Evolutionary conservation across 73 alveolate species (phyloP), one percentile per base, ranked within the genome.

Genomic region (Paramecium octaurelia): DNA sequence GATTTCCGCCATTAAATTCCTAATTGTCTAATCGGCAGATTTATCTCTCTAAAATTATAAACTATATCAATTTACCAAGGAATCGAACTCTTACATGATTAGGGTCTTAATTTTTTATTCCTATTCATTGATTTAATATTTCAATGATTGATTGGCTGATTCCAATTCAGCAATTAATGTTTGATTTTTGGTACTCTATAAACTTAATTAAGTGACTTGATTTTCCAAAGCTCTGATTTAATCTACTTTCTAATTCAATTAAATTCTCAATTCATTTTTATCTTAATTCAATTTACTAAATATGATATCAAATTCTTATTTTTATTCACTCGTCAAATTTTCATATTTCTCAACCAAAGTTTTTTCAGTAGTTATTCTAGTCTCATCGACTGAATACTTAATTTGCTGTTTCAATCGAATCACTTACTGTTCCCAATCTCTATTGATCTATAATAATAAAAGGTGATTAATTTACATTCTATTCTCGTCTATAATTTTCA

Each of bases 341-440:
- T 64, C 84, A 64, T 64, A 64, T 24, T 27, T 64, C 9, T 64
- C 84, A 64, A 27, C 10, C n/a, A 64, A 64, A 3, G 42, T 27
- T 24, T 42, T 64, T 7, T 64, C 84, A 12, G 84, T 64, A 0
- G 24, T 3, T 3, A 64, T 64, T 24, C 84, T 27, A 27, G 84
- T 64, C 31, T 64, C 84, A 27, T 64, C 84, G 6, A 64, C 84
- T 64, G 42, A 34, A 64, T 64, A 64, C n/a, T 64, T 64, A 8
- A 64, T 34, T 64, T 64, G 27, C 6, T 64, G 12, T 34, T 64
- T 64, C 27, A 64, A 64, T 27, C 84, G 6, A 12, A 64, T 64
- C 8, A 64, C 84, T n/a, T 64, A 64, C 31, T 64, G 12, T 64
- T 64, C 84, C 84, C 84, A 64, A 64, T 64, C 84, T 34, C 46